These are phyloP conservation scores for Microstegium vimineum DNA, from an alignment of 176 grass and related monocot species.

Conservation along the genomic window DNA sequence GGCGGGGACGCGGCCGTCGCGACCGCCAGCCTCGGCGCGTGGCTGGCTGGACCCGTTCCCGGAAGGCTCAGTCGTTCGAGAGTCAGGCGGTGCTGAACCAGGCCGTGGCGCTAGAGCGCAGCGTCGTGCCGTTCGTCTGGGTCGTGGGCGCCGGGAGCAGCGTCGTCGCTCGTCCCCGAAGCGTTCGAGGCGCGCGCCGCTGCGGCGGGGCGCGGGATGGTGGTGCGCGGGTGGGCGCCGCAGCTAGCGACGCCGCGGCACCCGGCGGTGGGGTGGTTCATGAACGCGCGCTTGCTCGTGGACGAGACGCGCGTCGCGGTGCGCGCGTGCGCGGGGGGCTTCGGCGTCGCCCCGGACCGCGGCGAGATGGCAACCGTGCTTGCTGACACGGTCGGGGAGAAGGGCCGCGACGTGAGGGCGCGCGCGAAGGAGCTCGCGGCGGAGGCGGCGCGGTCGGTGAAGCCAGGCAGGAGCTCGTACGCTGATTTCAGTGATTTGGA, in stretches of 20 bases:
- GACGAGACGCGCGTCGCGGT: conserved; percentile 43
- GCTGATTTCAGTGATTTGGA: conserved; percentile 22
- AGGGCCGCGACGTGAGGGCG: conserved; percentile 4
- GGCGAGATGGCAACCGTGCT: conserved; percentile 41
- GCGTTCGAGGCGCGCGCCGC: not conserved
- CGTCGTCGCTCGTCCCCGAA: not conserved
- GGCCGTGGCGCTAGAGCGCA: conserved; percentile 48
- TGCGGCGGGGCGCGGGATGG: conserved; percentile 24
- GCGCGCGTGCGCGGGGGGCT: conserved; percentile 29
- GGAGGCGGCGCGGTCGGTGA: conserved; percentile 23
- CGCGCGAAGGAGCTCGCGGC: conserved; percentile 36
- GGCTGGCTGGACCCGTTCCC: conserved; percentile 54
- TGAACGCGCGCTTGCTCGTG: conserved; percentile 62
- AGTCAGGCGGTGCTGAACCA: conserved; percentile 40
- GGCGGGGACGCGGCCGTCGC: not conserved
- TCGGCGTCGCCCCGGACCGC: conserved; percentile 23
- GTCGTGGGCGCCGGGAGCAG: conserved; percentile 18
- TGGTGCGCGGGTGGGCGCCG: conserved; percentile 73
- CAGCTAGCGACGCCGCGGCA: conserved; percentile 61
- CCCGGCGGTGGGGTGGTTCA: conserved; percentile 59
- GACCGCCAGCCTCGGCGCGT: conserved; percentile 14
- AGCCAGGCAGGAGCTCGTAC: conserved; percentile 46
- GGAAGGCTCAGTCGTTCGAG: conserved; percentile 52
- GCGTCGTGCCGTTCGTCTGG: conserved; percentile 65
- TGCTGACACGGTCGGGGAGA: conserved; percentile 10